Evolutionary conservation across 225 moss, liverwort and hornwort species (phyloP), one percentile per base, ranked within the genome.

Genomic region (Pseudoscleropodium purum): DNA sequence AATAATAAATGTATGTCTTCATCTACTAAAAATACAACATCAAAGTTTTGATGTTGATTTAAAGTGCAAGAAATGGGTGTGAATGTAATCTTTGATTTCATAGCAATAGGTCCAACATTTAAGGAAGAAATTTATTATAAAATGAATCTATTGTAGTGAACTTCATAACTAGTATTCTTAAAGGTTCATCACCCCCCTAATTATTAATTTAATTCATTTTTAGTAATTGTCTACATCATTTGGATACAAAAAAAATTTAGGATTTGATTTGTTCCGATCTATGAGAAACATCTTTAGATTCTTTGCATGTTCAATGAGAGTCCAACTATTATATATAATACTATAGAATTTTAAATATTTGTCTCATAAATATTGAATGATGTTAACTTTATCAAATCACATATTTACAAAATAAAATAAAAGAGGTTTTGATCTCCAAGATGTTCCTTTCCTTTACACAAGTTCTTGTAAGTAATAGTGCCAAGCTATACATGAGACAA

Each of bases 171-270:
- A 33, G 33, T 34, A 76, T 51, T 34, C 9, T 14, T 8, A 23
- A 52, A 33, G 14, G 9, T 36, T 1, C 3, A 0, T 4, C 13
- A 21, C 13, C 6, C 0, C 1, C 11, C 1, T 0, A 52, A 23
- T 3, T 8, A 34, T 52, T 34, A 23, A 52, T 52, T 34, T 5
- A 8, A 36, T 52, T 4, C 14, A 52, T 13, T 34, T 21, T 34
- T 21, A 34, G 8, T 21, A 36, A 23, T 2, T 23, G 36, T 23
- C 9, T 0, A 52, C 9, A 54, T 77, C 77, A 36, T 77, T 52
- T 23, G 4, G 4, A 49, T 75, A 47, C 11, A 75, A 34, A 21
- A 76, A 8, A 2, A 52, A 13, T 34, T 14, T 21, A 20, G 33
- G 8, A 34, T 36, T 52, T 12, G 3, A 52, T 47, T 13, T 51